Base-by-base conservation (phyloP, 164 flowering plant genomes). In the Malania oleifera region DNA sequence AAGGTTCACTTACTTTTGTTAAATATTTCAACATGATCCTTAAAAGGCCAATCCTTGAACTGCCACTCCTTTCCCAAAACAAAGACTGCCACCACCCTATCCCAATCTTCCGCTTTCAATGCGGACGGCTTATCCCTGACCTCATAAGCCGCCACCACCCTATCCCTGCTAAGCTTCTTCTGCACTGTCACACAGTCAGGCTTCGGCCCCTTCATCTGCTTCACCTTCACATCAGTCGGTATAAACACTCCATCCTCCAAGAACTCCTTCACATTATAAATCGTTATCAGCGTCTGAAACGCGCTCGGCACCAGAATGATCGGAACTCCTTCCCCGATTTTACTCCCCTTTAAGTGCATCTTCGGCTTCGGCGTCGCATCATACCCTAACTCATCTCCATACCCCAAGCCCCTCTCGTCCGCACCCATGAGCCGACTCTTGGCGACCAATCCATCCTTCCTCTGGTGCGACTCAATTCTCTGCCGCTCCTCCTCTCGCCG, bases 61-160 rank as follows among this genome's bases (percentile, higher is more conserved):
- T 90, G 97, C 96, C 97, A 95, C 67, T 95, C 99, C 66, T 95
- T 95, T 35, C 99, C 99, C 73, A 95, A 65, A 59, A 91, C 99
- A 55, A 95, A 91, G 54, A 91, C 98, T 0, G 99, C 90, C 45
- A 95, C 99, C 29, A 95, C 99, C 29, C 99, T 68, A 54, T 91
- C 99, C 99, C 99, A 95, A 70, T 95, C 99, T 68, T 95, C 99
- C 0, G 83, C 46, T 80, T 89, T 95, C 75, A 95, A 68, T 0
- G 85, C 75, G 0, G 98, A 95, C 0, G 99, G 99, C 78, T 91
- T 95, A 54, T 95, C 99, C 63, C 99, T 82, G 17, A 95, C 99
- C 77, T 95, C 99, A 70, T 95, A 95, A 1, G 99, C 99, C 0
- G 95, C 77, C 59, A 95, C 95, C 44, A 76, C 96, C 53, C 89